Evolutionary conservation across 305 asterid species (phyloP).

Genomic region (Fraxinus platypoda): DNA sequence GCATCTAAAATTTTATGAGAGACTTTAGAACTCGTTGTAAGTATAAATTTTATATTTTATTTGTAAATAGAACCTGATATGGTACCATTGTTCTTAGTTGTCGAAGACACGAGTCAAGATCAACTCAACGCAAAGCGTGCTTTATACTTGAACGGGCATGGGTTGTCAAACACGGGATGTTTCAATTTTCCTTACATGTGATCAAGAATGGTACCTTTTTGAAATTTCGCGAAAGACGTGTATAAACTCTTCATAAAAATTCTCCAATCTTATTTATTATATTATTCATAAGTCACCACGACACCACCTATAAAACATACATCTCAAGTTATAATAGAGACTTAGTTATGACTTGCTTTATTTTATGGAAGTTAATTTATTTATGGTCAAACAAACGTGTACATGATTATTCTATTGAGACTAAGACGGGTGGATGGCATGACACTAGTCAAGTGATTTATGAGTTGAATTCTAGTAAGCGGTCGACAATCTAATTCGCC

Average conservation of each 20-base stretch:
- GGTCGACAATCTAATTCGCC: not conserved
- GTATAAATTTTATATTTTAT: too few species aligned
- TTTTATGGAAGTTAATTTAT: not conserved
- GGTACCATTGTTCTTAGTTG: too few species aligned
- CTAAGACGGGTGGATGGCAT: not conserved
- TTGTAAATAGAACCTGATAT: too few species aligned
- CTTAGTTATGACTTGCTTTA: not conserved
- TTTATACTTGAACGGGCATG: not conserved
- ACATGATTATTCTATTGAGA: not conserved
- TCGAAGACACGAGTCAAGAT: not conserved
- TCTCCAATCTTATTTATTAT: not conserved
- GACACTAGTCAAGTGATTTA: not conserved
- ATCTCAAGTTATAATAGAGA: too few species aligned
- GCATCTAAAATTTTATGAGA: too few species aligned
- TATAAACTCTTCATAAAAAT: not conserved
- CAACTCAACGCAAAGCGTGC: not conserved
- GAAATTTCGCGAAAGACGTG: not conserved
- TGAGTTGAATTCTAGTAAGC: too few species aligned
- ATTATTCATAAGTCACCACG: too few species aligned
- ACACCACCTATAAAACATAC: too few species aligned
- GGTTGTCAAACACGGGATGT: not conserved
- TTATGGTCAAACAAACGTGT: not conserved
- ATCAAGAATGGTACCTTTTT: not conserved
- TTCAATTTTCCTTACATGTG: not conserved
- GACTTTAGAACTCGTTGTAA: not conserved